Conservation (phyloP, 805 yeast genomes). For the Sugiyamaella boreocaroliniensis region DNA sequence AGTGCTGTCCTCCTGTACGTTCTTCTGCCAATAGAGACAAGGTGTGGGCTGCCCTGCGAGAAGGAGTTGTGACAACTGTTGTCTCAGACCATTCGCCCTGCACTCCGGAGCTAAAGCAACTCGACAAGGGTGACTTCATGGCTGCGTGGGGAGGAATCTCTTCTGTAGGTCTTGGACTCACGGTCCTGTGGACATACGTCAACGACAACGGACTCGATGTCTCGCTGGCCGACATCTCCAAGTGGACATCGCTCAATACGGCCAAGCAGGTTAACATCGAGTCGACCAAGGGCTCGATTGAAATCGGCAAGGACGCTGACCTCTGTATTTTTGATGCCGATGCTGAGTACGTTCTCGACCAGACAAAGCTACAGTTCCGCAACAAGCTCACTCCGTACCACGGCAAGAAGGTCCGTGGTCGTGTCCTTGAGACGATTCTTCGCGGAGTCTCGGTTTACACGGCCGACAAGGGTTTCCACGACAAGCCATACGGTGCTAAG, state of each 20-base stretch:
- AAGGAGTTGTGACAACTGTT: slow-evolving; percentile 64
- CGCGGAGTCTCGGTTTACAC: slow-evolving; percentile 64
- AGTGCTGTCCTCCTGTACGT: slow-evolving; percentile 94
- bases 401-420: slow-evolving; percentile 61
- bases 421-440: slow-evolving; percentile 71
- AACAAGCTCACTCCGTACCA: slow-evolving; percentile 86
- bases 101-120: slow-evolving; percentile 80
- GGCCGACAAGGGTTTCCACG: slow-evolving; percentile 4
- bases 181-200: slow-evolving; percentile 71
- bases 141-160: slow-evolving; percentile 96
- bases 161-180: slow-evolving; percentile 85
- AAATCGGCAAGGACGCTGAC: slow-evolving; percentile 81
- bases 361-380: slow-evolving; percentile 49
- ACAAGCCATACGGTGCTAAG: background rate
- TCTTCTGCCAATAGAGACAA: slow-evolving; percentile 60
- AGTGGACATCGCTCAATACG: slow-evolving; percentile 79
- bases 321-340: slow-evolving; percentile 72
- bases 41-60: slow-evolving; percentile 70
- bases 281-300: slow-evolving; percentile 65
- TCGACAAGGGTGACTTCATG: slow-evolving; percentile 78
- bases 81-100: slow-evolving; percentile 97
- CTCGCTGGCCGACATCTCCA: slow-evolving; percentile 53
- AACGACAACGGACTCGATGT: slow-evolving; percentile 28
- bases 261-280: slow-evolving; percentile 77
- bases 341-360: slow-evolving; percentile 38